These are phyloP conservation scores for Corymbia calophylla DNA, from an alignment of 441 rosid species.

Conservation along the genomic window DNA sequence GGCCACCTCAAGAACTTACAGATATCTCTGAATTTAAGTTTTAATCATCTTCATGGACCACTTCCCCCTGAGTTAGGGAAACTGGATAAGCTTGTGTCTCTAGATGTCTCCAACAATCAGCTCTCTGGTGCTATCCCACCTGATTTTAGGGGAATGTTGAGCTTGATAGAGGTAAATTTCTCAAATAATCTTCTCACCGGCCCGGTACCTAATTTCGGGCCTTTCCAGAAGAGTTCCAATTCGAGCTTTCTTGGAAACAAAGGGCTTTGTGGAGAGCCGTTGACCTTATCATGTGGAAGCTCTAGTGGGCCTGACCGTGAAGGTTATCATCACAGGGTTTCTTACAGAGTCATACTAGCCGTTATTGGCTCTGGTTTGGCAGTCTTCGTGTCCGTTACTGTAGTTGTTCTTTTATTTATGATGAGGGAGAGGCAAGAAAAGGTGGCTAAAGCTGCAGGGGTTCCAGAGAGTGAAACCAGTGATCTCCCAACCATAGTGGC, in stretches of 20 bases:
- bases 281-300: slow-evolving; percentile 47
- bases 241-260: slow-evolving; percentile 76
- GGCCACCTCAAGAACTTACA: slow-evolving; percentile 83
- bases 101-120: slow-evolving; percentile 86
- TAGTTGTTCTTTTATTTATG: slow-evolving; percentile 86
- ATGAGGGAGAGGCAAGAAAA: slow-evolving; percentile 95
- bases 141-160: slow-evolving; percentile 75
- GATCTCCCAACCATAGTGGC: slow-evolving; percentile 60
- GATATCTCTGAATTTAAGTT: slow-evolving; percentile 88
- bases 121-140: slow-evolving; percentile 71
- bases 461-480: slow-evolving; percentile 32
- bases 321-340: slow-evolving; percentile 67
- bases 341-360: slow-evolving; percentile 73
- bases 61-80: slow-evolving; percentile 80
- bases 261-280: slow-evolving; percentile 86
- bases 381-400: slow-evolving; percentile 68
- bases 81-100: slow-evolving; percentile 86
- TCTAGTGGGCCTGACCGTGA: slow-evolving; percentile 25
- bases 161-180: slow-evolving; percentile 92
- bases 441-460: slow-evolving; percentile 40
- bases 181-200: slow-evolving; percentile 73
- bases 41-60: slow-evolving; percentile 77
- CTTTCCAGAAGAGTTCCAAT: slow-evolving; percentile 79
- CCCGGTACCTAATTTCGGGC: slow-evolving; percentile 63
- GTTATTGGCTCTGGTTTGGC: slow-evolving; percentile 90